Evolutionary conservation across 371 early-diverging fungal genomes (phyloP).

Genomic region (Rhizopus delemar): DNA sequence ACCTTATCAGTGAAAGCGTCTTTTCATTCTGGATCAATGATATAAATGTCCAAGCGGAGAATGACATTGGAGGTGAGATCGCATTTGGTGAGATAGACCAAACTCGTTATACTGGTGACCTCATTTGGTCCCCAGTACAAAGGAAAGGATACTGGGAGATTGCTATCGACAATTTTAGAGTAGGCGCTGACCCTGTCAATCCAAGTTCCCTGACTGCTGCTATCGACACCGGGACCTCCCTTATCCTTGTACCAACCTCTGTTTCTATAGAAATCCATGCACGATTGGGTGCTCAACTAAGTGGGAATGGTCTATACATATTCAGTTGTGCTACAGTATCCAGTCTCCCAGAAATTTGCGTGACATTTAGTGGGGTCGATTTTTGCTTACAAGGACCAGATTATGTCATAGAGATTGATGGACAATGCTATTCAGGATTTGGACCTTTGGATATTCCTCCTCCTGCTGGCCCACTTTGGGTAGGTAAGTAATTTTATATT

Average conservation of each 20-base stretch:
- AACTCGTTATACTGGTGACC: conserved; percentile 70
- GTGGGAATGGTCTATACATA: conserved; percentile 82
- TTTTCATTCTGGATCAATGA: conserved; percentile 82
- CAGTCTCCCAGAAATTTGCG: conserved; percentile 71
- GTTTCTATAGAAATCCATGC: conserved; percentile 84
- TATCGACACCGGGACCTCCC: conserved; percentile 83
- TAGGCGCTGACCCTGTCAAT: conserved; percentile 71
- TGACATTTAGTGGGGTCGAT: conserved; percentile 74
- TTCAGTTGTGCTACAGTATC: conserved; percentile 73
- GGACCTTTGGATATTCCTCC: conserved; percentile 86
- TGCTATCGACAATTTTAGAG: conserved; percentile 66
- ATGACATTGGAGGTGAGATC: conserved; percentile 75
- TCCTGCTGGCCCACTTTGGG: conserved; percentile 56
- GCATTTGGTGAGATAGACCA: conserved; percentile 81
- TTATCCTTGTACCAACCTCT: conserved; percentile 79
- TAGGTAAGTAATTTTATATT: conserved; percentile 5
- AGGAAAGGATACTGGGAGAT: conserved; percentile 97
- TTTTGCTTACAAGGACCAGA: conserved; percentile 60
- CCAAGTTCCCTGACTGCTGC: conserved; percentile 67
- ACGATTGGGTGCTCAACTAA: conserved; percentile 86
- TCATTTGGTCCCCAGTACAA: conserved; percentile 79
- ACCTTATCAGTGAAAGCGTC: conserved; percentile 71
- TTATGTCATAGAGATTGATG: conserved; percentile 81
- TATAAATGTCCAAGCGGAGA: conserved; percentile 34
- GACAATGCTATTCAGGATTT: conserved; percentile 89